Percentiles rank a stretch among this genome's conserved stretches.
Conservation (phyloP, 306 rosid genomes). For the Canavalia ensiformis region DNA sequence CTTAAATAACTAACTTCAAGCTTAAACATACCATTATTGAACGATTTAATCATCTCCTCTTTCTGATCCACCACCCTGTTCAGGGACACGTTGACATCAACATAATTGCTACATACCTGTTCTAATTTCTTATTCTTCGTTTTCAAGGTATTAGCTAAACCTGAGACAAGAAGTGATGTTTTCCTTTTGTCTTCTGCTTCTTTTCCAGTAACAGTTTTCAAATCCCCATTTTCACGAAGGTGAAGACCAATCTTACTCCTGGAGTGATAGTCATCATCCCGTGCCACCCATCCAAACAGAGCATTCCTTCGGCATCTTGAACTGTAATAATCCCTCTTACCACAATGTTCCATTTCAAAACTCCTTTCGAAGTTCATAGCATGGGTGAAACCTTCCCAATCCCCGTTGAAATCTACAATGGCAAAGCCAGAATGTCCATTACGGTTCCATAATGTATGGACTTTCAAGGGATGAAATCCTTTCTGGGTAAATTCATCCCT, state of each 20-base stretch:
- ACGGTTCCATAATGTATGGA: conserved; percentile 69
- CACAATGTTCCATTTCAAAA: conserved; percentile 57
- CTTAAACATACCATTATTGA: conserved; percentile 61
- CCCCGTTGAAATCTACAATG: conserved; percentile 65
- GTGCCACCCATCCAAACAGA: conserved; percentile 78
- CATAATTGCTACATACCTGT: conserved; percentile 54
- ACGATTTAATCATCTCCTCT: conserved; percentile 56
- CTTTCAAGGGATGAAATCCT: conserved; percentile 80
- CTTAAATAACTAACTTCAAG: conserved; percentile 14
- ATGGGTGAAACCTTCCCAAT: conserved; percentile 78
- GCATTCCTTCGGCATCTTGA: conserved; percentile 46
- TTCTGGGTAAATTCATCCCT: conserved; percentile 60
- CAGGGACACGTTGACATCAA: conserved; percentile 52
- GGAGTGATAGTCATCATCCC: conserved; percentile 45
- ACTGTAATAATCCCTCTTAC: conserved; percentile 61
- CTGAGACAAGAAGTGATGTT: conserved; percentile 58
- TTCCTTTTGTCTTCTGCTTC: conserved; percentile 55
- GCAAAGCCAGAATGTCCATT: conserved; percentile 83
- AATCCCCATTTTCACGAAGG: conserved; percentile 51
- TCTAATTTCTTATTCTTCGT: conserved; percentile 56
- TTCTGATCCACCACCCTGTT: conserved; percentile 55
- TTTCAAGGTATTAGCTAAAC: conserved; percentile 61
- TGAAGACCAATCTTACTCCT: conserved; percentile 45
- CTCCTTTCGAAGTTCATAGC: conserved; percentile 75
- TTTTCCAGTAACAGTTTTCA: conserved; percentile 59